These are phyloP conservation scores for Argentina anserina DNA, from an alignment of 306 rosid species.

Conservation along the genomic window DNA sequence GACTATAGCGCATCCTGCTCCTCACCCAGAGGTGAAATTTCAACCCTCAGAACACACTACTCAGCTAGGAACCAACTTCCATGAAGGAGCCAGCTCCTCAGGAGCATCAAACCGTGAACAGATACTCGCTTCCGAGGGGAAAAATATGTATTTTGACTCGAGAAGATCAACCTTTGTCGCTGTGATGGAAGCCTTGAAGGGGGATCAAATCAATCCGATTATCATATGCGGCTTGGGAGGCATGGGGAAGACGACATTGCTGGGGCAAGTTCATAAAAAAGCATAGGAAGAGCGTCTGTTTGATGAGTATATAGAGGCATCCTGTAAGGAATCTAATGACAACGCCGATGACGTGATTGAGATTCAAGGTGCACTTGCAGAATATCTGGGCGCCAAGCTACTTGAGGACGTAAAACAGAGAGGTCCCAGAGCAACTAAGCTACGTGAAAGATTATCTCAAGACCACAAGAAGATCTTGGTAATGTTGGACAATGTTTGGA, in stretches of 20 bases:
- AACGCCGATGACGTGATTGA: neutral
- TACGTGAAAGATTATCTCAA: neutral
- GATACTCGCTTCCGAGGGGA: neutral
- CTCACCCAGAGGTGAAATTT: neutral
- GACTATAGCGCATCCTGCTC: neutral
- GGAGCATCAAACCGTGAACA: neutral
- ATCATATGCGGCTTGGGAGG: neutral
- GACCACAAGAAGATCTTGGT: neutral
- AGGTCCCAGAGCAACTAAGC: neutral
- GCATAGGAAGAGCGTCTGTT: neutral
- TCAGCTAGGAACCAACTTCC: neutral
- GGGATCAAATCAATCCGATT: neutral
- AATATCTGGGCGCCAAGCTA: neutral
- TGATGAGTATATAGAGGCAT: neutral
- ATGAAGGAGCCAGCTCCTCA: neutral
- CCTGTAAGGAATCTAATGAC: neutral
- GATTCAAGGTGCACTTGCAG: neutral
- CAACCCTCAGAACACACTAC: neutral
- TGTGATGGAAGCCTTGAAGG: neutral
- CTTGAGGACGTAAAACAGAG: neutral
- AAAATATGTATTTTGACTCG: neutral
- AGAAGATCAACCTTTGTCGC: neutral
- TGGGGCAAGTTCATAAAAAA: neutral
- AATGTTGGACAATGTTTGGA: slow-evolving; percentile 3
- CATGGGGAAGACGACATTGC: neutral